phyloP scores from a whole-genome alignment of 805 yeast species.

The Kregervanrija pseudodelftensis region DNA sequence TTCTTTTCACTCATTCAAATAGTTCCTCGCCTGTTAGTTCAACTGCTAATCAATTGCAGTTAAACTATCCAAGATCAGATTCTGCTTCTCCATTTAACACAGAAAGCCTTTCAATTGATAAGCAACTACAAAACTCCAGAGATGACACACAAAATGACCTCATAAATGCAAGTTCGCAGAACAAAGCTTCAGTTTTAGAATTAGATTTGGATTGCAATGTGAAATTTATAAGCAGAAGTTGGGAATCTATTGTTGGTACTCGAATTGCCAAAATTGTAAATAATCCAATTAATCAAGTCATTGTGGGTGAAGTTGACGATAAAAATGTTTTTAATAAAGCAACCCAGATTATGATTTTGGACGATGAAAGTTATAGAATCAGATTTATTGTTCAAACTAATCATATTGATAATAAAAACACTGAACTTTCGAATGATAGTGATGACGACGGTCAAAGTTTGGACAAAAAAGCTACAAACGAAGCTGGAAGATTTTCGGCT shows the following conservation, averaged over 20 bases:
- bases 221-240: slow-evolving; percentile 64
- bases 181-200: slow-evolving; percentile 77
- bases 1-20: neutral
- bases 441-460: slow-evolving; percentile 14
- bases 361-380: slow-evolving; percentile 73
- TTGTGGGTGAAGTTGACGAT: slow-evolving; percentile 61
- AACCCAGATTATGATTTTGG: slow-evolving; percentile 58
- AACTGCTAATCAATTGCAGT: neutral
- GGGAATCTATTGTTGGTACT: slow-evolving; percentile 77
- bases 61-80: too few relatives aligned
- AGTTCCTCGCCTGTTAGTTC: neutral
- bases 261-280: slow-evolving; percentile 44
- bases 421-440: neutral
- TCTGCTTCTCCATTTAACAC: slow-evolving; percentile 17
- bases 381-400: slow-evolving; percentile 49
- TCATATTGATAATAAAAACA: slow-evolving; percentile 1
- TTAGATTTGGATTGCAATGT: slow-evolving; percentile 73
- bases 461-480: slow-evolving; percentile 4
- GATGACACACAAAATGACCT: slow-evolving; percentile 33
- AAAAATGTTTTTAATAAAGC: slow-evolving; percentile 63
- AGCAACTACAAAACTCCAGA: slow-evolving; percentile 1
- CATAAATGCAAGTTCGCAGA: slow-evolving; percentile 55
- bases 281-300: slow-evolving; percentile 53
- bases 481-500: neutral
- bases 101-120: slow-evolving; percentile 10